These are phyloP conservation scores for Pseudotsuga menziesii DNA, from an alignment of 75 land plant species.

Conservation along the genomic window DNA sequence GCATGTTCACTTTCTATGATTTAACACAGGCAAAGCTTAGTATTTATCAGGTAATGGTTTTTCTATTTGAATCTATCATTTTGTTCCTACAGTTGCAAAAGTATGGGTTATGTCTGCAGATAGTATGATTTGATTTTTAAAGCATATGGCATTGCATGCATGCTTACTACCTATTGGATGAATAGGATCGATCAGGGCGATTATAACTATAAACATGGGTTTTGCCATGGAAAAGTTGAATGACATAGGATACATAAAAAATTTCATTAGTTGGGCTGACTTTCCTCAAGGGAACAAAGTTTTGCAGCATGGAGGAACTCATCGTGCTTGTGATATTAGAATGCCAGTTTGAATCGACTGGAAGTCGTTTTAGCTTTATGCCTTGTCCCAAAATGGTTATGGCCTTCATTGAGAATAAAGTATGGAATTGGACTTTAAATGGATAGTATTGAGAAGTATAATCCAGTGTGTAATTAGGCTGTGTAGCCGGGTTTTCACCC, in stretches of 20 bases:
- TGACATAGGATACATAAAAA: not conserved
- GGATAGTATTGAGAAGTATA: too few relatives aligned
- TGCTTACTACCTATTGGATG: too few relatives aligned
- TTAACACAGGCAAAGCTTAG: constrained; percentile 57
- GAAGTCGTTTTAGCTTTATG: not conserved
- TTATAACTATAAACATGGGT: not conserved
- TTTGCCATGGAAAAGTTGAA: not conserved
- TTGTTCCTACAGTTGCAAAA: not conserved
- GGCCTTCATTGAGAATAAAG: not conserved
- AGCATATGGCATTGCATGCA: not conserved
- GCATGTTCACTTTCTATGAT: constrained; percentile 85
- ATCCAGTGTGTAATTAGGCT: too few relatives aligned
- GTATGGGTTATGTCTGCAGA: not conserved
- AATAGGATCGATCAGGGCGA: not conserved
- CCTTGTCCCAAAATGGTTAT: not conserved
- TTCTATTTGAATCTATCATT: not conserved
- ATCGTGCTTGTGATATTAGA: not conserved
- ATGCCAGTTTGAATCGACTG: not conserved
- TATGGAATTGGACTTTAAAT: too few relatives aligned
- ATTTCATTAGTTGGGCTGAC: not conserved
- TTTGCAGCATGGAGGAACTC: not conserved
- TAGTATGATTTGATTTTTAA: not conserved
- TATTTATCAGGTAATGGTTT: constrained; percentile 69
- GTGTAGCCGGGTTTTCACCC: too few relatives aligned
- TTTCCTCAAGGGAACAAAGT: not conserved